Evolutionary conservation across 2,329 filamentous ascomycete species (phyloP).

Genomic region (Exophiala sp.): DNA sequence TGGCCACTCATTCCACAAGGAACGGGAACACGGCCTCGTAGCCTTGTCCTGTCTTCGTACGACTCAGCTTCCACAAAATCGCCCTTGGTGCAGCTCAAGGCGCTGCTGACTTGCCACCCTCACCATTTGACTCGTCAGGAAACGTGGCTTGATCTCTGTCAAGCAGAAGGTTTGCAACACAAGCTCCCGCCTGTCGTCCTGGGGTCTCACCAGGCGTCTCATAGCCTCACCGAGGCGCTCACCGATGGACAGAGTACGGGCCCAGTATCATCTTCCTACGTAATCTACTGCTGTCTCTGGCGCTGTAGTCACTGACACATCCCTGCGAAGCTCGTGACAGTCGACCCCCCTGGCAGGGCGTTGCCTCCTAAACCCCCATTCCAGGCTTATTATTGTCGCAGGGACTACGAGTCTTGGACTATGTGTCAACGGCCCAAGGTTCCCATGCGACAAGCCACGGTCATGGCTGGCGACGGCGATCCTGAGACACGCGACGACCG

Average conservation of each 20-base stretch:
- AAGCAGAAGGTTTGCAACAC: conserved; percentile 3
- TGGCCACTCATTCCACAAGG: conserved; percentile 7
- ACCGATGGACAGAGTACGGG: conserved; percentile 1
- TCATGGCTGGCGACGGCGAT: conserved; percentile 18
- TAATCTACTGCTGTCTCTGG: conserved; percentile 24
- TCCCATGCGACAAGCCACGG: conserved; percentile 14
- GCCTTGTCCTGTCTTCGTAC: conserved; percentile 9
- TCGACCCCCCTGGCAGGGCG: conserved; percentile 5
- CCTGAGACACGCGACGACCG: conserved; percentile 20
- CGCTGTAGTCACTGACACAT: conserved; percentile 6
- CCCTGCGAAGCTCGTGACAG: conserved; percentile 16
- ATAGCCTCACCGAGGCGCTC: conserved; percentile 12
- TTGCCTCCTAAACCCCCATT: not conserved
- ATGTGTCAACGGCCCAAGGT: conserved; percentile 4
- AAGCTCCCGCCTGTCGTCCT: conserved; percentile 4
- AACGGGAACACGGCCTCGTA: conserved; percentile 4
- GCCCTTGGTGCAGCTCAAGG: not conserved
- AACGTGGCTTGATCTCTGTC: conserved; percentile 18
- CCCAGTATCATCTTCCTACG: conserved; percentile 20
- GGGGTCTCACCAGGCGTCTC: conserved; percentile 4
- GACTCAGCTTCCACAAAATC: not conserved
- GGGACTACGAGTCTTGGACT: conserved; percentile 1
- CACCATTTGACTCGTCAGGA: conserved; percentile 18
- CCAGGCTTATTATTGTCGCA: not conserved
- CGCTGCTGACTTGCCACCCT: conserved; percentile 12